Percentiles rank a stretch among this genome's conserved stretches.
Conservation (phyloP, 1,284 basidiomycete species). For the Stereum hirsutum region DNA sequence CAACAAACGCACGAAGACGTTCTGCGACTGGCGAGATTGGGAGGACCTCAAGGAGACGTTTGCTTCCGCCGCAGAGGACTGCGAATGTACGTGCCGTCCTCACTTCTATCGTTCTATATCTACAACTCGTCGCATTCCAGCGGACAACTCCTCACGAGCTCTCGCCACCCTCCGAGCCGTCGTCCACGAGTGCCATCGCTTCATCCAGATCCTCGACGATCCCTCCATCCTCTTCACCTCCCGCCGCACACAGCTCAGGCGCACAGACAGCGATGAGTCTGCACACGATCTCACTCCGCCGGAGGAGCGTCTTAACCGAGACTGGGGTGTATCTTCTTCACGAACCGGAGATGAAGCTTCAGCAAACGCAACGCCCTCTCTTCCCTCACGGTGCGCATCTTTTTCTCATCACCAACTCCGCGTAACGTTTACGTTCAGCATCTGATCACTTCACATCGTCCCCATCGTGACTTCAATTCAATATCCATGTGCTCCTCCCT, state of each 20-base stretch:
- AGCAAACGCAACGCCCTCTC: too few species aligned
- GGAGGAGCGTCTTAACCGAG: slow-evolving; percentile 5
- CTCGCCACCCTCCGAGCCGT: slow-evolving; percentile 49
- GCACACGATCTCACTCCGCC: slow-evolving; percentile 14
- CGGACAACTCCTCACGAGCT: slow-evolving; percentile 35
- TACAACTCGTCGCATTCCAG: slow-evolving; percentile 19
- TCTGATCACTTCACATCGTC: neutral
- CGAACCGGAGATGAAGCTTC: too few species aligned
- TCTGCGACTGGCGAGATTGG: slow-evolving; percentile 47
- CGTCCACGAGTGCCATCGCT: slow-evolving; percentile 56
- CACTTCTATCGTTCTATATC: slow-evolving; percentile 3
- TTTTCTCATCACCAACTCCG: neutral
- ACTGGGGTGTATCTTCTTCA: too few species aligned
- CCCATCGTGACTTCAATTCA: slow-evolving; percentile 15
- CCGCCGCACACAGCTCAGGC: neutral
- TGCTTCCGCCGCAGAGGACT: slow-evolving; percentile 41
- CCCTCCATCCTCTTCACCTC: slow-evolving; percentile 37
- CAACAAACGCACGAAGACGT: too few species aligned
- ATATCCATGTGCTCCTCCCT: too few species aligned
- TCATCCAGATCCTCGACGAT: slow-evolving; percentile 42
- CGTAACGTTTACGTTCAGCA: neutral
- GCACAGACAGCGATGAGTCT: neutral
- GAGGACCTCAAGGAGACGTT: slow-evolving; percentile 56
- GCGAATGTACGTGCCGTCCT: slow-evolving; percentile 42
- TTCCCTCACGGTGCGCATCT: too few species aligned